phyloP scores from a whole-genome alignment of 371 early-diverging fungal species.

The Mucor mucedo region DNA sequence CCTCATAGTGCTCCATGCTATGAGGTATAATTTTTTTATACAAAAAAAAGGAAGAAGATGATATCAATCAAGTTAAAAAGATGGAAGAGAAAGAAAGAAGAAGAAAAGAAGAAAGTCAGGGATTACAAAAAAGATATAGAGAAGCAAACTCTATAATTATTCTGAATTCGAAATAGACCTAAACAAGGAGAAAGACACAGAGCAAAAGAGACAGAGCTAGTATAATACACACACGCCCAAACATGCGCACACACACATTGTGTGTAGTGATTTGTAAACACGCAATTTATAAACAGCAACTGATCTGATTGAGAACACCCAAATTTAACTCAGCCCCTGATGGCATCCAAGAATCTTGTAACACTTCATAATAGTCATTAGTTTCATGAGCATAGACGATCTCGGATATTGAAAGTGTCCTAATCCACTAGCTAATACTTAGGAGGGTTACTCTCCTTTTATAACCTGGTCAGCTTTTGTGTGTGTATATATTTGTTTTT shows the following conservation, averaged over 20 bases:
- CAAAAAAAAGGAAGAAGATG: not conserved
- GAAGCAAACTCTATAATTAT: slow-evolving; percentile 19
- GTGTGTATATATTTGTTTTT: no score
- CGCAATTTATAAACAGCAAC: no score
- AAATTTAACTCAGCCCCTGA: not conserved
- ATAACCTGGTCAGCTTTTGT: no score
- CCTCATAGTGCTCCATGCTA: slow-evolving; percentile 5
- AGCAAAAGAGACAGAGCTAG: no score
- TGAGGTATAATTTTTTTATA: not conserved
- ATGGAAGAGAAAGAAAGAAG: slow-evolving; percentile 11
- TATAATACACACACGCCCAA: no score
- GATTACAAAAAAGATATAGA: slow-evolving; percentile 10
- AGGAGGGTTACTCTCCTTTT: no score
- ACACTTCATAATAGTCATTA: not conserved
- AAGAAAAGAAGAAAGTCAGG: slow-evolving; percentile 13
- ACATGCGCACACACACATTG: no score
- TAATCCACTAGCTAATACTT: not conserved
- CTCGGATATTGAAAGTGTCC: slow-evolving; percentile 7
- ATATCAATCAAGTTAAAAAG: slow-evolving; percentile 5
- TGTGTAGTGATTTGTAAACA: no score
- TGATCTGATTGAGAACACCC: no score
- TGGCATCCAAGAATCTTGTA: slow-evolving; percentile 24
- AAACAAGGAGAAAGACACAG: slow-evolving; percentile 22
- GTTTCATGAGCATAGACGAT: not conserved
- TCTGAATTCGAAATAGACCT: slow-evolving; percentile 37